Percentiles rank a stretch among this genome's conserved stretches.
phyloP scores from a whole-genome alignment of 495 filamentous ascomycete genomes.

The Penicillium ucsense region DNA sequence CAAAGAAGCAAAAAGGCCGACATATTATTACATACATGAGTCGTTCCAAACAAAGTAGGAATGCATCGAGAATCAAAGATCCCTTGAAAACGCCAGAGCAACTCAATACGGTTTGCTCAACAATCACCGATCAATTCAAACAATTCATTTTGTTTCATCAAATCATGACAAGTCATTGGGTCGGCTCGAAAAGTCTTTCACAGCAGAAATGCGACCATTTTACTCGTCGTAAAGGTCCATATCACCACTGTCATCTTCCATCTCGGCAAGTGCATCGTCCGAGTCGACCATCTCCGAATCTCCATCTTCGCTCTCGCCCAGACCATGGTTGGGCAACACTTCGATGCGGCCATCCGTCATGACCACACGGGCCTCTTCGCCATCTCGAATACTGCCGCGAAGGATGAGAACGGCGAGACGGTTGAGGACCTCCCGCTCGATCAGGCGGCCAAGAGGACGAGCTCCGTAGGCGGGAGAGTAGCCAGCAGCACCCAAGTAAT shows the following conservation, averaged over 20 bases:
- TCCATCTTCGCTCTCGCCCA: slow-evolving; percentile 42
- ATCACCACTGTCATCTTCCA: slow-evolving; percentile 49
- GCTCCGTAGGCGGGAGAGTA: slow-evolving; percentile 95
- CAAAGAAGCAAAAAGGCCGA: too few relatives aligned
- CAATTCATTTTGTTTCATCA: too few relatives aligned
- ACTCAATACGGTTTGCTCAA: too few relatives aligned
- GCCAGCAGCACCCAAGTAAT: slow-evolving; percentile 78
- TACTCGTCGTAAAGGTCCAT: slow-evolving; percentile 75
- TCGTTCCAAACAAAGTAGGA: too few relatives aligned
- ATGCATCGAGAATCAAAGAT: too few relatives aligned
- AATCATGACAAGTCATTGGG: too few relatives aligned
- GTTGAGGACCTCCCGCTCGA: slow-evolving; percentile 95
- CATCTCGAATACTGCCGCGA: slow-evolving; percentile 72
- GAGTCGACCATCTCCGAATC: slow-evolving; percentile 57
- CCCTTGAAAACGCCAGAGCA: too few relatives aligned
- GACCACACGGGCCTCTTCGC: slow-evolving; percentile 70
- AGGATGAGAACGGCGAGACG: slow-evolving; percentile 83
- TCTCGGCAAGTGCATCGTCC: slow-evolving; percentile 58
- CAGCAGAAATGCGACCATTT: slow-evolving; percentile 1
- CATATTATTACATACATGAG: too few relatives aligned
- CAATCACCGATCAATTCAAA: too few relatives aligned
- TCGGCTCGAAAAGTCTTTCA: too few relatives aligned
- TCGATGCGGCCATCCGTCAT: slow-evolving; percentile 66
- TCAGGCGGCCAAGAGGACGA: slow-evolving; percentile 73
- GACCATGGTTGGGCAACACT: slow-evolving; percentile 75